Base-by-base conservation (phyloP, 768 basidiomycete species). In the Lactarius hatsudake region DNA sequence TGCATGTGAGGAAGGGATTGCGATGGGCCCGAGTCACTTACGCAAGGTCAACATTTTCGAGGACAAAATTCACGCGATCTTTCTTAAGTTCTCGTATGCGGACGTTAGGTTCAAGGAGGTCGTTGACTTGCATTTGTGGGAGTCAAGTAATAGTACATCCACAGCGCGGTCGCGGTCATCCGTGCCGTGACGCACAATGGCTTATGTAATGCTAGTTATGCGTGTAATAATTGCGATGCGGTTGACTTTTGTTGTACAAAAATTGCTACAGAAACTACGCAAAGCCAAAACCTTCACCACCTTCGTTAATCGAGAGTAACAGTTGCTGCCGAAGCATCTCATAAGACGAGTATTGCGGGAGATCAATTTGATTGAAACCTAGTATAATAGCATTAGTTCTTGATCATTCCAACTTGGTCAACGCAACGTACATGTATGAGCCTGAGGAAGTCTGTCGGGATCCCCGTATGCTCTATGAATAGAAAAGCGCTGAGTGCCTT, bases 31-130 rank as follows among this genome's bases (percentile, higher is more conserved):
- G 17, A 15, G 38, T 57, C 51, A 62, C 94, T 77, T 77, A 96
- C 94, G 91, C 93, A 74, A 98, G 84, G 78, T 98, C 96, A 43
- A 98, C 96, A 84, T 97, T 96, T 76, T 94, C 91, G 13, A 99
- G 81, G 15, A 96, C 89, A 73, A 98, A 98, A 73, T 93, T 90
- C 69, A 95, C 93, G 67, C 86, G 82, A 74, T 96, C 93, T 74
- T 86, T 86, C 74, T 92, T 88, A 62, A 96, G 79, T 71, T 94
- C 89, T 63, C 93, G 88, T 76, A 94, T 94, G 63, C 88, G 86
- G 26, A 94, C 90, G 32, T 84, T 84, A 13, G 91, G 88, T 68
- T 91, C 90, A 3, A 74, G 66, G 58, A 80, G 73, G 61, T 80
- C 79, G 53, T 76, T 72, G 23, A 73, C 66, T 64, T 79, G 78